These are phyloP conservation scores for Coelastrella sp. DNA, from an alignment of 139 green algal species.

Conservation along the genomic window DNA sequence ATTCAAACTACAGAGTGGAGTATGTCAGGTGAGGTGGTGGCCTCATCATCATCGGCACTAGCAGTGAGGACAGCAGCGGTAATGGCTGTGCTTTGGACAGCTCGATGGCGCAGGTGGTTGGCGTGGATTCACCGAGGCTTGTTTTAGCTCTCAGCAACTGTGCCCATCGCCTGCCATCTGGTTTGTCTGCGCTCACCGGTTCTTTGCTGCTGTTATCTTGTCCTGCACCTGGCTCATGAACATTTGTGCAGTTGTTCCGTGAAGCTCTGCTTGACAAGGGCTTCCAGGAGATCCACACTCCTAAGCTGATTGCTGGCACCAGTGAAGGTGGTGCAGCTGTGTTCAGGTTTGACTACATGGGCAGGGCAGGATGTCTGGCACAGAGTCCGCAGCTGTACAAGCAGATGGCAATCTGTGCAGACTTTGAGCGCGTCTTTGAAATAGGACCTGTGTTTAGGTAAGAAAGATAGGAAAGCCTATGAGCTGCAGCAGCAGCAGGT, in stretches of 20 bases:
- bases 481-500: too few species aligned
- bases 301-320: conserved; percentile 91
- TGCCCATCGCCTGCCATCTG: too few species aligned
- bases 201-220: too few species aligned
- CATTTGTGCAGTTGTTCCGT: conserved; percentile 83
- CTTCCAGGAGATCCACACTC: conserved; percentile 98
- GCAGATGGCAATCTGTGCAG: conserved; percentile 97
- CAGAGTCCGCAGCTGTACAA: conserved; percentile 98
- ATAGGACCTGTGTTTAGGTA: conserved; percentile 96
- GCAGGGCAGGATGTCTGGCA: conserved; percentile 90
- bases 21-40: conserved; percentile 76
- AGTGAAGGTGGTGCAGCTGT: conserved; percentile 93
- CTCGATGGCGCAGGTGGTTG: too few species aligned
- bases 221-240: too few species aligned
- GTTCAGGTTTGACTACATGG: conserved; percentile 98
- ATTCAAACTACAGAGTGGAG: conserved; percentile 92
- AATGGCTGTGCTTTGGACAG: too few species aligned
- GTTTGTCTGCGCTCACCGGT: too few species aligned
- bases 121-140: too few species aligned
- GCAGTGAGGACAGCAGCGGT: too few species aligned
- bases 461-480: background rate
- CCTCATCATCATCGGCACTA: background rate
- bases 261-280: conserved; percentile 76
- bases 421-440: conserved; percentile 96
- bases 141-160: too few species aligned